These are phyloP conservation scores for Wickerhamiella bombiphila DNA, from an alignment of 805 yeast genomes.

Conservation along the genomic window DNA sequence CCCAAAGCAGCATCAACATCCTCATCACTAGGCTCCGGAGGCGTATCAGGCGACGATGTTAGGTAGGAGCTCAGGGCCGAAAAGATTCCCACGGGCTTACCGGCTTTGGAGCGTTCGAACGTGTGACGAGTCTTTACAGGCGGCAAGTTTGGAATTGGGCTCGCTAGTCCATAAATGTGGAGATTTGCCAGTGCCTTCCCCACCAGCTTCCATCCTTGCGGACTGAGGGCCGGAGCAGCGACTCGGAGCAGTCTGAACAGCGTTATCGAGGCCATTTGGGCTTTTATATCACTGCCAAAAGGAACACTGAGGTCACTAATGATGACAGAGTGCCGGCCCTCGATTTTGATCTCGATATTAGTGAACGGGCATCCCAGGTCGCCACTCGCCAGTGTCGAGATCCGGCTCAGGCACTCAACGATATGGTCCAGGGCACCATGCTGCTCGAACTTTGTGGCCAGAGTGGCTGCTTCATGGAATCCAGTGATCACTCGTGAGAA, in stretches of 20 bases:
- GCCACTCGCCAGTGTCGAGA: conserved; percentile 48
- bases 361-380: conserved; percentile 20
- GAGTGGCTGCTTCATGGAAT: conserved; percentile 67
- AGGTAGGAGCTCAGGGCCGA: conserved; percentile 85
- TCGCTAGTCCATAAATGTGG: conserved; percentile 51
- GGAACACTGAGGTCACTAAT: conserved; percentile 71
- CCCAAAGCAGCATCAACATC: conserved; percentile 77
- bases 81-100: conserved; percentile 63
- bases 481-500: conserved; percentile 77
- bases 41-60: conserved; percentile 73
- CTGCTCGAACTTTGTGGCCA: conserved; percentile 53
- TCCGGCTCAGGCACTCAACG: conserved; percentile 47
- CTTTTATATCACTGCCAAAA: conserved; percentile 82
- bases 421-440: conserved; percentile 47
- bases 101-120: conserved; percentile 43
- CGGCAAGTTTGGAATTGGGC: conserved; percentile 40
- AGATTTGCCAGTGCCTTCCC: conserved; percentile 46
- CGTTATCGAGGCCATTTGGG: conserved; percentile 78
- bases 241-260: conserved; percentile 61
- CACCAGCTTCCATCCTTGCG: conserved; percentile 45
- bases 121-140: conserved; percentile 47
- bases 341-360: conserved; percentile 26
- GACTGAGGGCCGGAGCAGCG: conserved; percentile 33
- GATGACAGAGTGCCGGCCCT: conserved; percentile 41
- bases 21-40: conserved; percentile 84